Conservation (phyloP, 306 rosid species). For the Oemleria cerasiformis region DNA sequence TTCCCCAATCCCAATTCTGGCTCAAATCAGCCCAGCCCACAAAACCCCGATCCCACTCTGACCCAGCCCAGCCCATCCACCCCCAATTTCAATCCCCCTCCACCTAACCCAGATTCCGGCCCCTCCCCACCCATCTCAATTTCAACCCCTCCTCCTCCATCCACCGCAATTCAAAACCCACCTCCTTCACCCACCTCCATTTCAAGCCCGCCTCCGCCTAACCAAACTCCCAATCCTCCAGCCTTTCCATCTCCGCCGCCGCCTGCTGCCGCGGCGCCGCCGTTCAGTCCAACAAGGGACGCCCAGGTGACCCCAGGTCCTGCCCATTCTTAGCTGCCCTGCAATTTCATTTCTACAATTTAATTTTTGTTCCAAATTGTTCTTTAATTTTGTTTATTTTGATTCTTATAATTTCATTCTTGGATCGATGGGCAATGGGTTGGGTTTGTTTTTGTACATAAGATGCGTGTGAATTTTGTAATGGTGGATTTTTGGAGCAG, state of each 20-base stretch:
- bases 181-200: slow-evolving; percentile 14
- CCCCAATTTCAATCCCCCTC: slow-evolving; percentile 18
- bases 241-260: slow-evolving; percentile 28
- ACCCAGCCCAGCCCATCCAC: slow-evolving; percentile 1
- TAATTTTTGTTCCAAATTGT: not conserved
- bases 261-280: slow-evolving; percentile 38
- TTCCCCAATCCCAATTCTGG: slow-evolving; percentile 49
- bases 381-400: not conserved
- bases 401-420: slow-evolving; percentile 6
- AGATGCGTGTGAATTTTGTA: slow-evolving; percentile 1
- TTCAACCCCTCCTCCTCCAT: slow-evolving; percentile 38
- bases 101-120: slow-evolving; percentile 5
- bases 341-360: not conserved
- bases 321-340: slow-evolving; percentile 35
- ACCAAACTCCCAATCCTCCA: too few relatives aligned
- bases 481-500: not conserved
- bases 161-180: slow-evolving; percentile 5
- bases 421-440: slow-evolving; percentile 11
- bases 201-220: slow-evolving; percentile 23
- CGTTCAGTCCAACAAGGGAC: slow-evolving; percentile 46
- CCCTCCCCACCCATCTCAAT: slow-evolving; percentile 29
- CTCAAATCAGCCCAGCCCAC: slow-evolving; percentile 38
- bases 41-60: slow-evolving; percentile 20
- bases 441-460: not conserved
- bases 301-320: slow-evolving; percentile 50